These are phyloP conservation scores for Fagus crenata DNA, from an alignment of 306 rosid species.

Conservation along the genomic window DNA sequence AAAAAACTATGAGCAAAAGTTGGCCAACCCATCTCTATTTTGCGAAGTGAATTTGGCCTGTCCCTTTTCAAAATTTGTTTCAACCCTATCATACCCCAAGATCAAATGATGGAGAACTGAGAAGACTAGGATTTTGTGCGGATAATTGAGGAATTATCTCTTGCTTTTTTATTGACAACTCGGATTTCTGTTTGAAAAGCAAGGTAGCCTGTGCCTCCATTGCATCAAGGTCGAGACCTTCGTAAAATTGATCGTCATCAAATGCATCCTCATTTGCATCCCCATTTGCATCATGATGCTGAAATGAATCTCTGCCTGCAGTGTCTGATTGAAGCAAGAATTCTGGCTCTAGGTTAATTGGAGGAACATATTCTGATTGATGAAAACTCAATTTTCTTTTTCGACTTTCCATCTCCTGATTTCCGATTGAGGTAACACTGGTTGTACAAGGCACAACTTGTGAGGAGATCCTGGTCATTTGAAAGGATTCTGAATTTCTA, in stretches of 20 bases:
- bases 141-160: slow-evolving; percentile 36
- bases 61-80: slow-evolving; percentile 4
- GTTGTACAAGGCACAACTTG: slow-evolving; percentile 43
- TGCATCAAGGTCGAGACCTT: slow-evolving; percentile 72
- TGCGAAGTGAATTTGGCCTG: background rate
- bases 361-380: slow-evolving; percentile 53
- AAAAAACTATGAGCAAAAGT: background rate
- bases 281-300: slow-evolving; percentile 2
- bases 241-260: slow-evolving; percentile 67
- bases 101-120: slow-evolving; percentile 73
- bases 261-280: slow-evolving; percentile 35
- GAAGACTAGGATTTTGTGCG: slow-evolving; percentile 24
- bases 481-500: slow-evolving; percentile 34
- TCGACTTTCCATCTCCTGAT: slow-evolving; percentile 36
- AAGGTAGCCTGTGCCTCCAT: slow-evolving; percentile 77
- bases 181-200: slow-evolving; percentile 60
- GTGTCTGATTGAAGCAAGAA: slow-evolving; percentile 53
- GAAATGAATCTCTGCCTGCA: slow-evolving; percentile 34
- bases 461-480: slow-evolving; percentile 31
- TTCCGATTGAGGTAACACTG: slow-evolving; percentile 26
- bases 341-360: slow-evolving; percentile 56
- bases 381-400: slow-evolving; percentile 56
- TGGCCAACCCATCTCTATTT: background rate
- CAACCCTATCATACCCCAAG: slow-evolving; percentile 60
- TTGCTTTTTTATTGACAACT: slow-evolving; percentile 40